Evolutionary conservation across 2,329 filamentous ascomycete species (phyloP), one percentile per base, ranked within the genome.

Genomic region (Fusarium aywerte): DNA sequence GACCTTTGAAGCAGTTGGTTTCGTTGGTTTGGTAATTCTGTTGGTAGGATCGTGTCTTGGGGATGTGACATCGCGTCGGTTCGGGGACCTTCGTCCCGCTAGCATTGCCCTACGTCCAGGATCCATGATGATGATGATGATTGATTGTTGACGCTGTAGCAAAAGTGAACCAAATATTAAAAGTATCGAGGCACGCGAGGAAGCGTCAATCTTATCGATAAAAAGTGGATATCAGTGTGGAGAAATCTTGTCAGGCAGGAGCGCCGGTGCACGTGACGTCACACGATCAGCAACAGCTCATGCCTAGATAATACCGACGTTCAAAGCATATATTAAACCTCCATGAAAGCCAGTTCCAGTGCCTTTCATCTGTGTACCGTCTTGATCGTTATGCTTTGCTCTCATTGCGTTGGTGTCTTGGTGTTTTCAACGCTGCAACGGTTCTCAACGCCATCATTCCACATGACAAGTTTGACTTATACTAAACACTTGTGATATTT

Each of bases 91-190:
- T 65, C 77, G 75, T 43, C 81, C 82, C 53, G 80, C 73, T 40
- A 88, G 83, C 84, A 87, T 85, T 40, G 84, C 85, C 67, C 79
- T 82, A 51, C 86, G 79, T 42, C 77, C 83, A 13, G 85, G 84
- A 73, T 88, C 82, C 86, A 88, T 88, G 16, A 15, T 67, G 20
- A 16, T 67, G 58, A 11, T 65, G 53, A n/a, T 31, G 23, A 51
- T 43, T n/a, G 23, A 16, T 49, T 31, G 31, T 47, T 56, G 39
- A 62, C 56, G 29, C 15, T 55, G 44, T 23, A 35, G 18, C 20
- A 20, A 35, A 23, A 47, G 29, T 39, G 25, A 65, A 31, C 35
- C 32, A 52, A 43, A 39, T 18, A 43, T 36, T 35, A 54, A 50
- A n/a, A 44, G 25, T 27, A 43, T 16, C 25, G 35, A 51, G n/a